Base-by-base conservation (phyloP, 1,139 yeast genomes). In the Kurtzmaniella quercitrusa region DNA sequence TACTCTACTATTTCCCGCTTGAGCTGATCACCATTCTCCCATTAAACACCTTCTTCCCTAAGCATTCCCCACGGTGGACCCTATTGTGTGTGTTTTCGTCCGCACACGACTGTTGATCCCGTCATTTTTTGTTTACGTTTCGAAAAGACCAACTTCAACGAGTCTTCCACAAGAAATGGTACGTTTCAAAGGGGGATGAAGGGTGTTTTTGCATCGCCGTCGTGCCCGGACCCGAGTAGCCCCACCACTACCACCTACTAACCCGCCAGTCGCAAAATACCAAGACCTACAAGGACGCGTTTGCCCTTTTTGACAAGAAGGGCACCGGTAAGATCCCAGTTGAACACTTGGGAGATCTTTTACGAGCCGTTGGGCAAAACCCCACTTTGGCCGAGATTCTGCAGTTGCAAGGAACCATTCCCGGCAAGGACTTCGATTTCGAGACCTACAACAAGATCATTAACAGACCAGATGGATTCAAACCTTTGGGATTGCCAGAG, bases 331-430 rank as follows among this genome's bases (percentile, higher is more conserved):
- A 83, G 63, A 93, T 94, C 48, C 83, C 96, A n/a, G 77, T 80
- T 49, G 89, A 85, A 54, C 85, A 88, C 48, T 77, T 94, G 46
- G 98, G 98, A 37, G 98, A 94, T 60, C 79, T 94, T 56, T 78
- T 94, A 49, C 79, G 99, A 65, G 97, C 98, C 3, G 93, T 93
- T 48, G 98, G 98, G 29, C 98, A 93, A 71, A 94, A 94, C 72
- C 99, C 99, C 50, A 91, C 98, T 10, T 78, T 88, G 56, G 89
- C 93, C 23, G 96, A 89, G 66, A 85, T 89, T 50, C 70, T 84
- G 29, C 91, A 86, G 52, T 75, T 88, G 50, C 89, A 86, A 66
- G 67, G 72, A 47, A 62, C 60, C 51, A 71, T 66, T 45, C 59
- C 62, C 41, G 68, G 75, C 44, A 59, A 60, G 47, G 77, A 77